These are phyloP conservation scores for Blepharisma stoltei DNA, from an alignment of 73 alveolate species.

Conservation along the genomic window DNA sequence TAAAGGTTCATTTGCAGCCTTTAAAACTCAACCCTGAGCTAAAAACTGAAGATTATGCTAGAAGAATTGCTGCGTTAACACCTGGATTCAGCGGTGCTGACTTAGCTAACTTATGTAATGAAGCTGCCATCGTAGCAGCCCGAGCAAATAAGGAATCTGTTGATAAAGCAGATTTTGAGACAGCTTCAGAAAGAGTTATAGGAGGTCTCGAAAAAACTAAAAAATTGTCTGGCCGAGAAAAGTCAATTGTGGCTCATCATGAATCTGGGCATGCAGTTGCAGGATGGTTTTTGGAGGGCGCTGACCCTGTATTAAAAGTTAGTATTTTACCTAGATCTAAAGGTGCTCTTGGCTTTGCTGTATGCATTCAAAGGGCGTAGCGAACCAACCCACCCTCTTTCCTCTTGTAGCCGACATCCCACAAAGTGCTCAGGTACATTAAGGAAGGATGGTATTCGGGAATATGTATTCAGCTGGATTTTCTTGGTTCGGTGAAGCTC, in stretches of 20 bases:
- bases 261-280: constrained; percentile 83
- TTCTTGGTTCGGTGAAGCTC: too few relatives aligned
- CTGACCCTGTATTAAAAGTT: constrained; percentile 66
- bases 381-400: too few relatives aligned
- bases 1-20: constrained; percentile 69
- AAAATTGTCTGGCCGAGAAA: constrained; percentile 51
- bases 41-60: constrained; percentile 52
- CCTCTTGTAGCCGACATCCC: constrained; percentile 45
- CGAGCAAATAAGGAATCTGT: constrained; percentile 68
- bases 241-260: constrained; percentile 73
- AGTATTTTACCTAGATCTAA: constrained; percentile 74
- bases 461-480: too few relatives aligned
- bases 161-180: constrained; percentile 58
- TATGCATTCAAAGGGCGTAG: constrained; percentile 66
- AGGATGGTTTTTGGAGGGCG: constrained; percentile 75
- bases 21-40: constrained; percentile 41
- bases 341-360: constrained; percentile 80
- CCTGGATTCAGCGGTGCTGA: constrained; percentile 98
- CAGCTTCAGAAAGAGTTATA: constrained; percentile 81
- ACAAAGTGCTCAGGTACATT: constrained; percentile 39
- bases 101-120: constrained; percentile 95
- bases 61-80: constrained; percentile 44
- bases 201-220: constrained; percentile 75
- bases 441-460: too few relatives aligned
- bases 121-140: constrained; percentile 97